phyloP scores from a whole-genome alignment of 2,329 filamentous ascomycete genomes.

The Trichoderma atroviride region DNA sequence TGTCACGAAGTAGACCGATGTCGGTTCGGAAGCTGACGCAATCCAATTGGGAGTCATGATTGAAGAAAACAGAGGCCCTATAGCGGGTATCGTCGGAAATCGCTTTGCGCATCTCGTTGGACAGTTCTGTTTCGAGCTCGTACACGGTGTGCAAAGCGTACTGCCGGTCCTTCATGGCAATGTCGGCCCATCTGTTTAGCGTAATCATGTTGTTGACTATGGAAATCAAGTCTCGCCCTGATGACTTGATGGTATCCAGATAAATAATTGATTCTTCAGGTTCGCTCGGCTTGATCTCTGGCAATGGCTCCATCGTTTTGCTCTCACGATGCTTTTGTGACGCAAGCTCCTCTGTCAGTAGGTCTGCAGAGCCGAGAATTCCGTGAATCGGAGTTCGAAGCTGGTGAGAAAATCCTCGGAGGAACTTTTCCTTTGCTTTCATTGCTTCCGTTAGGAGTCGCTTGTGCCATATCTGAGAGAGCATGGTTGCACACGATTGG shows the following conservation, averaged over 20 bases:
- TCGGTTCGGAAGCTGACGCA: neutral
- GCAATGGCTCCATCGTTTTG: neutral
- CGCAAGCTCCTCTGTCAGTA: neutral
- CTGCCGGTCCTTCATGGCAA: neutral
- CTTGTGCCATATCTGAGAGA: slow-evolving; percentile 12
- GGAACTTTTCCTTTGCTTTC: slow-evolving; percentile 12
- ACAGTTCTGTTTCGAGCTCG: neutral
- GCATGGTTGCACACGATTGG: slow-evolving; percentile 6
- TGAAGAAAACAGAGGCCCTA: neutral
- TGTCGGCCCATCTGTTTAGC: neutral
- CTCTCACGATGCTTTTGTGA: neutral
- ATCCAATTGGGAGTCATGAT: neutral
- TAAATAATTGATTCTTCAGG: neutral
- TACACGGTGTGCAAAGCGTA: neutral
- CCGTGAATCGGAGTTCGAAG: slow-evolving; percentile 4
- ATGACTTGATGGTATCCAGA: slow-evolving; percentile 2
- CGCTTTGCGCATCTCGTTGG: neutral
- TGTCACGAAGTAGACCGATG: neutral
- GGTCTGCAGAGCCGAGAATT: neutral
- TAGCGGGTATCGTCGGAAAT: neutral
- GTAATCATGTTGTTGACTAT: slow-evolving; percentile 17
- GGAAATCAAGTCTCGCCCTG: slow-evolving; percentile 9
- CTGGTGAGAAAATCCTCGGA: slow-evolving; percentile 9
- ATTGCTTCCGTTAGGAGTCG: neutral
- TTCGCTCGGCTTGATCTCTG: neutral